These are phyloP conservation scores for Meredithiella fracta DNA, from an alignment of 2,329 filamentous ascomycete genomes.

Conservation along the genomic window DNA sequence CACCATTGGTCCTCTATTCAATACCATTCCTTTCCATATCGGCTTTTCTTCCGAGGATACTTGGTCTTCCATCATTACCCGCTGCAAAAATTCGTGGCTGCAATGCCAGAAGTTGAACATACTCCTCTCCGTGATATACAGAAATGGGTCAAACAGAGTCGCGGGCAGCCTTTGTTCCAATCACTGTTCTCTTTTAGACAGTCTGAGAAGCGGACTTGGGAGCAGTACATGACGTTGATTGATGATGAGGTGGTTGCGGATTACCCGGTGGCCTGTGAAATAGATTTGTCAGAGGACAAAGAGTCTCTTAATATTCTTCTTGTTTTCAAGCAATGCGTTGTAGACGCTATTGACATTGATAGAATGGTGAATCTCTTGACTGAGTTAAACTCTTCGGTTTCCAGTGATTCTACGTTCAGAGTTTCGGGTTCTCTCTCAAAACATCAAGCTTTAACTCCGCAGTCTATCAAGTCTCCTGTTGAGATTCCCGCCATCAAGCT, in stretches of 20 bases:
- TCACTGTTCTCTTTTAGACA: constrained; percentile 69
- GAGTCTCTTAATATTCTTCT: neutral
- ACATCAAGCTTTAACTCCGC: neutral
- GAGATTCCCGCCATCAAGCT: neutral
- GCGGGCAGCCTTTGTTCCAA: constrained; percentile 52
- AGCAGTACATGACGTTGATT: constrained; percentile 36
- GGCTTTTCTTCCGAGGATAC: constrained; percentile 23
- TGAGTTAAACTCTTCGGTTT: no score
- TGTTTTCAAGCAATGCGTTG: neutral
- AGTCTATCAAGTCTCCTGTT: no score
- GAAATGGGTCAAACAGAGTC: constrained; percentile 48
- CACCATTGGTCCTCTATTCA: constrained; percentile 73
- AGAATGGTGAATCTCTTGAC: neutral
- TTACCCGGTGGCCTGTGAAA: constrained; percentile 66
- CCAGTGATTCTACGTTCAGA: neutral
- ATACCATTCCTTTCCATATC: constrained; percentile 60
- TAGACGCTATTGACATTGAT: neutral
- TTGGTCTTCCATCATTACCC: constrained; percentile 43
- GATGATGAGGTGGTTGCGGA: constrained; percentile 38
- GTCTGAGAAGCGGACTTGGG: constrained; percentile 16
- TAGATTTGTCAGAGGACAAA: constrained; percentile 18
- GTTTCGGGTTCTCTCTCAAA: neutral
- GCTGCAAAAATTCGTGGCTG: constrained; percentile 57
- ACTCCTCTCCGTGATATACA: constrained; percentile 63
- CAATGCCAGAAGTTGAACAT: constrained; percentile 56